Base-by-base conservation (phyloP, 768 basidiomycete genomes). In the Boletus rufocinnamomeus region DNA sequence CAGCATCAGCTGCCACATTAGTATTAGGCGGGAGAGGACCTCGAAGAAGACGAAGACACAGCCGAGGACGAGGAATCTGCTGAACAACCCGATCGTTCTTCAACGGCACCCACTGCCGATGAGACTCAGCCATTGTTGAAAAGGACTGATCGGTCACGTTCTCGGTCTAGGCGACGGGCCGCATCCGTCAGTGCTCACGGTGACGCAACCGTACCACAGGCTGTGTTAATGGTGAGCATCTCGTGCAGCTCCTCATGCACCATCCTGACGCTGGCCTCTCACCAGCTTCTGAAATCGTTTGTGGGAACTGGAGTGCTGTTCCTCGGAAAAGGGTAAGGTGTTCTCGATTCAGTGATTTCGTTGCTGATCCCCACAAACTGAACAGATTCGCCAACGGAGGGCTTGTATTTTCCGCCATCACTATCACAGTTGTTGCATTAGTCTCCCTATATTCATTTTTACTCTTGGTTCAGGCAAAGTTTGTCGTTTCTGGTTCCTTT, bases 221-320 rank as follows among this genome's bases (percentile, higher is more conserved):
- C 96, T 23, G 85, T 95, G 9, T 76, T 98, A 48, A 98, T 98
- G 95, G 93, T 91, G 66, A 41, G 83, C 70, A 21, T 43, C 30
- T 21, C 8, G 10, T 61, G 16, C 47, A 27, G 8, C 27, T 52
- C 21, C 28, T 34, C 21, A 6, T 32, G 59, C 48, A 58, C 48
- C 49, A 51, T 58, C 43, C 27, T 49, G 32, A 60, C 48, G 28
- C 4, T 13, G 19, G 28, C 52, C 34, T 35, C n/a, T 32, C 19
- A 41, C 59, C 40, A 95, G 93, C 75, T 98, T 54, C 76, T 97
- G 58, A 98, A 98, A 75, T 86, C 90, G 1, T 98, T 98, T 66
- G 86, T 98, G 48, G 96, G 96, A 23, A 98, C 96, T 16, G 96
- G 96, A 17, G 89, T 99, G 11, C 72, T 99, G 37, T 98, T 99